These are phyloP conservation scores for Trichothecium roseum DNA, from an alignment of 2,329 filamentous ascomycete species.

Conservation along the genomic window DNA sequence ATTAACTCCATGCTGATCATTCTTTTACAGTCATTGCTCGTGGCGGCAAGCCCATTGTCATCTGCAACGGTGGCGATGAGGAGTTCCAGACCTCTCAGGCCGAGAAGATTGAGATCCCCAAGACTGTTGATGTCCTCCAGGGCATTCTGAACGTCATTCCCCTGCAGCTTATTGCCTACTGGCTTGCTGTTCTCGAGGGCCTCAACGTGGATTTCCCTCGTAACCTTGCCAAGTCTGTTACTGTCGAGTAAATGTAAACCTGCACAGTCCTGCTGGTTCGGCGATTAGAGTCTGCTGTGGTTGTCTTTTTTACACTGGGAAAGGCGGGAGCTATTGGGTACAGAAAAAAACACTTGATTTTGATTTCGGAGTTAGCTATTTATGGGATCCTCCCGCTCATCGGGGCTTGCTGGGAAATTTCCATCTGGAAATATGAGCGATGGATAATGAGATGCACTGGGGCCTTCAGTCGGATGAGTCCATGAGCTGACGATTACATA, in stretches of 20 bases:
- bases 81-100: conserved; percentile 85
- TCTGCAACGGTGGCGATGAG: conserved; percentile 83
- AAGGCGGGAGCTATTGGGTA: not conserved
- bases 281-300: conserved; percentile 10
- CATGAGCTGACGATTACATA: no score
- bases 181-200: conserved; percentile 92
- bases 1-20: conserved; percentile 9
- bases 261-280: not conserved
- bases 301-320: not conserved
- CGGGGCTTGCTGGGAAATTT: no score
- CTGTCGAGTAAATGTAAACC: conserved; percentile 68
- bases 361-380: not conserved
- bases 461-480: no score
- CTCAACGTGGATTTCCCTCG: conserved; percentile 97
- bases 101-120: conserved; percentile 94
- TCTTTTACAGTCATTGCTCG: conserved; percentile 70
- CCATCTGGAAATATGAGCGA: no score
- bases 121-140: conserved; percentile 90
- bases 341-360: not conserved
- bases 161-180: conserved; percentile 96
- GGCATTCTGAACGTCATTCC: conserved; percentile 97
- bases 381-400: no score
- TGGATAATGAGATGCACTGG: no score
- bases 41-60: conserved; percentile 92
- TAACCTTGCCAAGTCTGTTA: conserved; percentile 98